A percentile compares a stretch with the other conserved stretches of the same genome.
Evolutionary conservation across 768 basidiomycete genomes (phyloP).

Genomic region (Termitomyces sp.): DNA sequence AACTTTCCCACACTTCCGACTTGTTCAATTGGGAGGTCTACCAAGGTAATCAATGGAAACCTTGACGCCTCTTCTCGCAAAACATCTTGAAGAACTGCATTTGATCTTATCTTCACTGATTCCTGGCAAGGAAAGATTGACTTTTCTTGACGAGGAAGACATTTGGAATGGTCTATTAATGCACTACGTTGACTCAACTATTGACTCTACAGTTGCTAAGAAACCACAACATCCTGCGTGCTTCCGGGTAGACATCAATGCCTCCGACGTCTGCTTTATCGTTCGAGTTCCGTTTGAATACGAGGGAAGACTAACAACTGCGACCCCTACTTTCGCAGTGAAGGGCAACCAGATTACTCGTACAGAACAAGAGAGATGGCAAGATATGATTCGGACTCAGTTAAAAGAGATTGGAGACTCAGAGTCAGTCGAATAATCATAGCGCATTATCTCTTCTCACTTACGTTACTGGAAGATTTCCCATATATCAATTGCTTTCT

Average conservation of each 20-base stretch:
- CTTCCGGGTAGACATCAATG: conserved; percentile 27
- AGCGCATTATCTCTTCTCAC: not conserved
- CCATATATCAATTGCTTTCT: conserved; percentile 53
- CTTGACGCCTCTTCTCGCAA: not conserved
- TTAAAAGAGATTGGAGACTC: conserved; percentile 27
- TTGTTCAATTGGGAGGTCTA: not conserved
- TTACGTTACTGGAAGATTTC: conserved; percentile 36
- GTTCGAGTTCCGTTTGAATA: conserved; percentile 15
- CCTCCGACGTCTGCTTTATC: conserved; percentile 31
- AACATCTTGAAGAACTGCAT: conserved; percentile 45
- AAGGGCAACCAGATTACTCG: conserved; percentile 43
- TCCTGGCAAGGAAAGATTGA: conserved; percentile 43
- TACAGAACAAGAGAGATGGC: conserved; percentile 45
- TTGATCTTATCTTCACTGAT: conserved; percentile 59
- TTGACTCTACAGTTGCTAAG: conserved; percentile 11
- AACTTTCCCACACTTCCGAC: not conserved
- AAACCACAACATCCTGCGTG: conserved; percentile 18
- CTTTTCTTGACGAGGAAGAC: conserved; percentile 34
- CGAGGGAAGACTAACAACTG: conserved; percentile 5
- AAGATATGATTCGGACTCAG: conserved; percentile 30
- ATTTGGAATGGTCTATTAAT: conserved; percentile 3
- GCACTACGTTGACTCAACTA: not conserved
- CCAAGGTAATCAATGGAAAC: not conserved
- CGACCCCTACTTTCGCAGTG: conserved; percentile 25
- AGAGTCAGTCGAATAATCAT: conserved; percentile 20